A percentile compares a stretch with the other conserved stretches of the same genome.
These are phyloP conservation scores for Pseudocercospora vitis DNA, from an alignment of 2,329 filamentous ascomycete species.

Conservation along the genomic window DNA sequence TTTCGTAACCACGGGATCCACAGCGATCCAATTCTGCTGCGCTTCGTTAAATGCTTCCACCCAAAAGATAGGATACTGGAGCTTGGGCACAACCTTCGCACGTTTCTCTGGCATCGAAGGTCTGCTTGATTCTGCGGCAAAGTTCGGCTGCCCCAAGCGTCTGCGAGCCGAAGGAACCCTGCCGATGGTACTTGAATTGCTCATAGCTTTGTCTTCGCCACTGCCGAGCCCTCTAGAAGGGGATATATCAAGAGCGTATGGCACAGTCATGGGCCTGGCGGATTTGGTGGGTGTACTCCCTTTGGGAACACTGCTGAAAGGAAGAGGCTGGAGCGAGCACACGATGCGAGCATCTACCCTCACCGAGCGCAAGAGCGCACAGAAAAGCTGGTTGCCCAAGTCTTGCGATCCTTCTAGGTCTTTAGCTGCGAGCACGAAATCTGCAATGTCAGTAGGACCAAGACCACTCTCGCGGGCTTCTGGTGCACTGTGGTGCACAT, in stretches of 20 bases:
- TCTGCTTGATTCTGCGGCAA: conserved; percentile 18
- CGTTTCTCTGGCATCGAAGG: conserved; percentile 32
- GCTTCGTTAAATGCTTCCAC: conserved; percentile 85
- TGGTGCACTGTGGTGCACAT: conserved; percentile 56
- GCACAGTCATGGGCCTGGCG: conserved; percentile 39
- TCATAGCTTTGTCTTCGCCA: conserved; percentile 28
- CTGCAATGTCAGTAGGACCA: conserved; percentile 45
- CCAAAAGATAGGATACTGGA: conserved; percentile 85
- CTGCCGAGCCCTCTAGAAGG: not conserved
- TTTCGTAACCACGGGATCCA: conserved; percentile 80
- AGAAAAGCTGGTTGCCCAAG: conserved; percentile 86
- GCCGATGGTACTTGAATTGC: conserved; percentile 23
- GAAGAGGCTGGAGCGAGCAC: conserved; percentile 82
- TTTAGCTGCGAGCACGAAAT: conserved; percentile 71
- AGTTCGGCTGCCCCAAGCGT: conserved; percentile 37
- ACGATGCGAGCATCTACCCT: conserved; percentile 80
- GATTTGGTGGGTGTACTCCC: conserved; percentile 45
- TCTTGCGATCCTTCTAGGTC: conserved; percentile 79
- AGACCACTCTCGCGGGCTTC: conserved; percentile 14
- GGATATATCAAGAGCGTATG: conserved; percentile 28
- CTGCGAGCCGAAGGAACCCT: conserved; percentile 35
- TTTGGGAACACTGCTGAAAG: conserved; percentile 59
- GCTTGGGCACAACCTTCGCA: conserved; percentile 60
- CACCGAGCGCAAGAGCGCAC: conserved; percentile 77
- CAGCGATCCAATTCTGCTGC: conserved; percentile 86